Base-by-base conservation (phyloP, 345 rosid species). In the Noccaea caerulescens region DNA sequence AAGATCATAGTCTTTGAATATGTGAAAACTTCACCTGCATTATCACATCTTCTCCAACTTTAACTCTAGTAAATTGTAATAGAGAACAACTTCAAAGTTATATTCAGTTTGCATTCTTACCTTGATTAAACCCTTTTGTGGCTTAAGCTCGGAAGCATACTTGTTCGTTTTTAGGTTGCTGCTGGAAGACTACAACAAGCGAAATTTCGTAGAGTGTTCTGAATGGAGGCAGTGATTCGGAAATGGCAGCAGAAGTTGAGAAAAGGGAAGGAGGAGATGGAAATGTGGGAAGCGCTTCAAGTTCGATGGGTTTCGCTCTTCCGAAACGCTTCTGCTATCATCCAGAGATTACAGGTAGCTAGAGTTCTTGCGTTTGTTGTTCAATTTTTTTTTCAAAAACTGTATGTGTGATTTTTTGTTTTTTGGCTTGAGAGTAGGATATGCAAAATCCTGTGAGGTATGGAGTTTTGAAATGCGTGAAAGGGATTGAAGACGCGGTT, bases 231-330 rank as follows among this genome's bases (percentile, higher is more conserved):
- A 46, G 46, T 84, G 2, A 80, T 88, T 46, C 86, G 67, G 80
- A 89, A 91, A 69, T 88, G 86, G 63, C 96, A 86, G 70, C 91
- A 87, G 73, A 85, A 76, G 68, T 79, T 85, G 52, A 82, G 76
- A 71, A 88, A 73, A 68, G 86, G 76, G 4, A 81, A 79, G 69
- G 91, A 86, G 23, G 87, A 83, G 68, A 82, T 89, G 87, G 79
- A 73, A 4, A 81, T 77, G 14, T 87, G 98, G 98, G 87, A 82
- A 14, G 79, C 81, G 45, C 78, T 86, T 78, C 98, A 89, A 69
- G 77, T 81, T 75, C 83, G 81, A 56, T 65, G 89, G 63, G 66
- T 83, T 25, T 85, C 88, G 0, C 92, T 79, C 59, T 91, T 84
- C 57, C 63, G 77, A 64, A 86, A 87, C 34, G 92, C 89, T 55